These are phyloP conservation scores for Russula sp. DNA, from an alignment of 768 basidiomycete species.

Conservation along the genomic window DNA sequence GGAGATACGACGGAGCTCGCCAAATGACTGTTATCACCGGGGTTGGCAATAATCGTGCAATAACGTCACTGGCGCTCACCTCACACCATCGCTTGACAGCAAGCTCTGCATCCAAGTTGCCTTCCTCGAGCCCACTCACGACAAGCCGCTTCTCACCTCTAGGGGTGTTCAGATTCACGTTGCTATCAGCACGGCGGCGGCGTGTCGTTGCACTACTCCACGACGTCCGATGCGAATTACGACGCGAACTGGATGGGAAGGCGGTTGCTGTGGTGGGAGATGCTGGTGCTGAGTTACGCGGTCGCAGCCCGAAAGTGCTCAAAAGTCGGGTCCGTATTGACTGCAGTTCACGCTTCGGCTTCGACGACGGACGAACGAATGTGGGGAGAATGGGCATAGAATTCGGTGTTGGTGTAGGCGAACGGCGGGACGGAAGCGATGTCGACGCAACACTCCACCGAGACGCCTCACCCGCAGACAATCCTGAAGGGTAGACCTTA, in stretches of 20 bases:
- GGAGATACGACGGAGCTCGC: slow-evolving; percentile 19
- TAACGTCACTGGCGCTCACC: slow-evolving; percentile 1
- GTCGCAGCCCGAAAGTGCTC: slow-evolving; percentile 17
- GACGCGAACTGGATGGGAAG: background rate
- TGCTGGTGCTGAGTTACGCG: slow-evolving; percentile 8
- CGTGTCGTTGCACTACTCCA: slow-evolving; percentile 16
- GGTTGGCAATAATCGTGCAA: background rate
- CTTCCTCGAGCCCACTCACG: slow-evolving; percentile 18
- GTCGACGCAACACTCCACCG: slow-evolving; percentile 22
- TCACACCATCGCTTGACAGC: slow-evolving; percentile 22
- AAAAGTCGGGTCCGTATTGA: slow-evolving; percentile 21
- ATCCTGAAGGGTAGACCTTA: slow-evolving; percentile 18
- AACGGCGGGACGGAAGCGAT: slow-evolving; percentile 8
- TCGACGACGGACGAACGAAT: background rate
- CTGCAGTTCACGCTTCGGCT: slow-evolving; percentile 7
- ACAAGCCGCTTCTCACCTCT: slow-evolving; percentile 18
- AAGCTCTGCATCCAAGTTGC: slow-evolving; percentile 17
- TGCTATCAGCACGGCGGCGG: slow-evolving; percentile 10
- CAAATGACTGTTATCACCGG: slow-evolving; percentile 12
- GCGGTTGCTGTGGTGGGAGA: slow-evolving; percentile 2
- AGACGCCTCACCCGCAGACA: slow-evolving; percentile 6
- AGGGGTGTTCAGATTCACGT: background rate
- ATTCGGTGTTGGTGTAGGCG: slow-evolving; percentile 14
- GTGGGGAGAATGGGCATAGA: slow-evolving; percentile 13
- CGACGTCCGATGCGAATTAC: slow-evolving; percentile 7